phyloP scores from a whole-genome alignment of 345 rosid genomes.

The Linum lewisii region DNA sequence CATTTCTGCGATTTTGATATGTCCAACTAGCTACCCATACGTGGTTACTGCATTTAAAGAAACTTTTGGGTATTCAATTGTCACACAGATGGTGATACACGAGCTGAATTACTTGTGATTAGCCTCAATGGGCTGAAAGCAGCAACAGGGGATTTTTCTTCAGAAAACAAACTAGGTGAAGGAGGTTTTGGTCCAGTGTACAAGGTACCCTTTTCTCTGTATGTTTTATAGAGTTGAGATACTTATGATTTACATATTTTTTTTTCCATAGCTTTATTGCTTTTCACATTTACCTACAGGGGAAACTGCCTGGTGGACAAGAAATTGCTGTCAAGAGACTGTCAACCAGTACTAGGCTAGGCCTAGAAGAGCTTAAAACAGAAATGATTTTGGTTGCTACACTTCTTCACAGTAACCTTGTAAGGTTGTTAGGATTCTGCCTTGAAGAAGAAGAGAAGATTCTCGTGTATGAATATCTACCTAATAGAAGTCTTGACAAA shows the following conservation, averaged over 20 bases:
- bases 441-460: conserved; percentile 29
- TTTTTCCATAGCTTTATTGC: no score
- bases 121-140: conserved; percentile 20
- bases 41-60: neutral
- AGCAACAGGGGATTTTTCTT: conserved; percentile 34
- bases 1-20: neutral
- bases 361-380: conserved; percentile 26
- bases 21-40: no score
- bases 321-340: conserved; percentile 33
- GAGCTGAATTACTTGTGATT: conserved; percentile 20
- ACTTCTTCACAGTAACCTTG: conserved; percentile 34
- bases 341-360: conserved; percentile 22
- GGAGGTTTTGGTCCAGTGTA: conserved; percentile 39
- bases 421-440: conserved; percentile 34
- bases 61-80: neutral
- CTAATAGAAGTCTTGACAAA: conserved; percentile 34
- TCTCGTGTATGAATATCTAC: conserved; percentile 36
- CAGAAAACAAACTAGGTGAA: conserved; percentile 26
- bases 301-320: conserved; percentile 21
- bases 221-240: neutral
- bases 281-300: conserved; percentile 13
- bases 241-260: neutral
- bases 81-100: conserved; percentile 10
- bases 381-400: conserved; percentile 31
- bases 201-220: conserved; percentile 12